These are phyloP conservation scores for Wallacemonas sp. DNA, from an alignment of 208 protist species.

Conservation along the genomic window DNA sequence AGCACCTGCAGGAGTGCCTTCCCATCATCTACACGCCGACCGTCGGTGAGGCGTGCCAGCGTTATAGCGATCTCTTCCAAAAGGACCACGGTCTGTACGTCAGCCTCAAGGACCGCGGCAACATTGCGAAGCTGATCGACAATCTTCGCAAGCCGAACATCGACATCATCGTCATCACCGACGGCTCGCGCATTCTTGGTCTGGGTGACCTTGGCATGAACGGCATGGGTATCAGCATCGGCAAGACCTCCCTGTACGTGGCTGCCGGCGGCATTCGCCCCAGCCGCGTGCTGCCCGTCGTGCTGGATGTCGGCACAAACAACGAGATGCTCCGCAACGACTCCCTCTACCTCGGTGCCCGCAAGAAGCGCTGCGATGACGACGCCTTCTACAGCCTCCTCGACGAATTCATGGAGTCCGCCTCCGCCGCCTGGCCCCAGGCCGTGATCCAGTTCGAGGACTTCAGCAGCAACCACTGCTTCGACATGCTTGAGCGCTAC, in stretches of 20 bases:
- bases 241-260: constrained; percentile 89
- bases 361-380: constrained; percentile 34
- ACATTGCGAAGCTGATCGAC: constrained; percentile 57
- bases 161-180: constrained; percentile 92
- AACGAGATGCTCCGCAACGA: constrained; percentile 67
- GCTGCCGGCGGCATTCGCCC: constrained; percentile 86
- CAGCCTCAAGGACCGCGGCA: constrained; percentile 48
- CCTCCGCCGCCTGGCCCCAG: constrained; percentile 70
- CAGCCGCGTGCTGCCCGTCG: constrained; percentile 78
- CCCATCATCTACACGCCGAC: constrained; percentile 76
- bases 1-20: constrained; percentile 47
- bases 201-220: constrained; percentile 90
- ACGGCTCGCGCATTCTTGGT: constrained; percentile 91
- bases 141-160: constrained; percentile 69
- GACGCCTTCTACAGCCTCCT: constrained; percentile 80
- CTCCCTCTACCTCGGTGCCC: constrained; percentile 80
- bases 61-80: constrained; percentile 64
- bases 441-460: constrained; percentile 95
- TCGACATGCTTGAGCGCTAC: constrained; percentile 91
- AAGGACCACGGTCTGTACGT: constrained; percentile 80
- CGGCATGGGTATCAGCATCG: constrained; percentile 94
- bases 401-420: constrained; percentile 86
- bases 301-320: constrained; percentile 90
- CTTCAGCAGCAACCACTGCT: constrained; percentile 93
- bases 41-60: constrained; percentile 86